Evolutionary conservation across 2,329 filamentous ascomycete genomes (phyloP).

Genomic region (Penicillium sp.): DNA sequence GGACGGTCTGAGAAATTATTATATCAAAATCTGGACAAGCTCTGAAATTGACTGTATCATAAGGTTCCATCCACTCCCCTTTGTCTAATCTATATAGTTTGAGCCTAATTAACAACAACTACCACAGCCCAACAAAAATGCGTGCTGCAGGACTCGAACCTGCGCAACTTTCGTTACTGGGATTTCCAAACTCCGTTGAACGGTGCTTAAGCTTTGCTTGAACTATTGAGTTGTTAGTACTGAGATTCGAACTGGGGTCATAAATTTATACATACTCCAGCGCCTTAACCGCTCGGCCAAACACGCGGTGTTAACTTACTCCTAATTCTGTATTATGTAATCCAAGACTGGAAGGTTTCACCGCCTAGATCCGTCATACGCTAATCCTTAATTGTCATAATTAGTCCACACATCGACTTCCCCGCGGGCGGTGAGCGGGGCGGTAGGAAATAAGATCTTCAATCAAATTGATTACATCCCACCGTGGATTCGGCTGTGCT

Average conservation of each 20-base stretch:
- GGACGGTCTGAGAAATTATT: too few relatives aligned
- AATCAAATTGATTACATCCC: conserved; percentile 14
- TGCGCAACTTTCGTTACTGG: background rate
- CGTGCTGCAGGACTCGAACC: background rate
- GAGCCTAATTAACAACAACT: too few relatives aligned
- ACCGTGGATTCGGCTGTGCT: background rate
- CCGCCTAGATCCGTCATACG: background rate
- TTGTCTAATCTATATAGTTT: too few relatives aligned
- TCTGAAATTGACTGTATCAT: too few relatives aligned
- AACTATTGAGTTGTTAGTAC: background rate
- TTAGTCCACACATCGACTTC: background rate
- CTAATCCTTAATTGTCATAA: background rate
- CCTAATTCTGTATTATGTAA: too few relatives aligned
- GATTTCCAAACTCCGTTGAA: background rate
- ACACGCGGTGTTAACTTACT: background rate
- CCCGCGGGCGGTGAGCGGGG: conserved; percentile 9
- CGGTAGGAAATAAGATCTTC: conserved; percentile 6
- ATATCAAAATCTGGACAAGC: too few relatives aligned
- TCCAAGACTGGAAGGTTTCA: background rate
- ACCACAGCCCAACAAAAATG: too few relatives aligned
- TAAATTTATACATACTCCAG: background rate
- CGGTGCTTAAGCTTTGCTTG: background rate
- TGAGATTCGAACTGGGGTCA: background rate
- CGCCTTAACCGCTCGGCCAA: background rate
- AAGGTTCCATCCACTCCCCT: too few relatives aligned